Conservation (phyloP, 768 basidiomycete species). For the Amanita pallidorosea region DNA sequence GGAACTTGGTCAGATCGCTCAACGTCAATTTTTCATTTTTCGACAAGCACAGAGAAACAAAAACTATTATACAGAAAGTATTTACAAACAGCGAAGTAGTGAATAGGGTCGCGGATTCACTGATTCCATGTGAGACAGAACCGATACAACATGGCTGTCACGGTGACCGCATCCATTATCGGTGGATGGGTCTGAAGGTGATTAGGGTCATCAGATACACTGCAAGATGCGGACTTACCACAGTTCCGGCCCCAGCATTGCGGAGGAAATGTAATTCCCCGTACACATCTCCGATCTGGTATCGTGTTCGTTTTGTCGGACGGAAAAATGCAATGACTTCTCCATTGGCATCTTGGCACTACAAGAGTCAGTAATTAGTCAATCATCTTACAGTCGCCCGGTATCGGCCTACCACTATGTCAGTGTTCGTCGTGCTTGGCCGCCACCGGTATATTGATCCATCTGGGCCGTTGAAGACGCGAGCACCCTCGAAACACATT, state of each 20-base stretch:
- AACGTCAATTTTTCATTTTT: not conserved
- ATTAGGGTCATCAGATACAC: conserved; percentile 7
- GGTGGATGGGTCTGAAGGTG: conserved; percentile 65
- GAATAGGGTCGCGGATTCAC: conserved; percentile 13
- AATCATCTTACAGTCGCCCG: conserved; percentile 6
- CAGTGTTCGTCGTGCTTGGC: conserved; percentile 45
- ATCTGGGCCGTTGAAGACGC: conserved; percentile 76
- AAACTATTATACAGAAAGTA: not conserved
- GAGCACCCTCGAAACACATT: conserved; percentile 33
- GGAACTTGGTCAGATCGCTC: not conserved
- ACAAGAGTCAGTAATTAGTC: conserved; percentile 10
- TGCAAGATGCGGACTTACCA: conserved; percentile 37
- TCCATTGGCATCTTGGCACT: conserved; percentile 67
- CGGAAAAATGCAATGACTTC: conserved; percentile 73
- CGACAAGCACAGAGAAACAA: not conserved
- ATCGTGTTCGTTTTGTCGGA: conserved; percentile 65
- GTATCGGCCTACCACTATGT: conserved; percentile 39
- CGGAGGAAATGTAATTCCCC: conserved; percentile 80
- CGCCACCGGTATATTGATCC: conserved; percentile 76
- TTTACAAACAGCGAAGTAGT: not conserved
- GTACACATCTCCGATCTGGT: conserved; percentile 80
- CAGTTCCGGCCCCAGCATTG: conserved; percentile 68
- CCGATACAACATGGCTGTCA: conserved; percentile 80
- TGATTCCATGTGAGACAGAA: conserved; percentile 52
- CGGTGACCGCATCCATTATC: conserved; percentile 81